phyloP scores from a whole-genome alignment of 2,329 filamentous ascomycete species.

The Setomelanomma holmii region DNA sequence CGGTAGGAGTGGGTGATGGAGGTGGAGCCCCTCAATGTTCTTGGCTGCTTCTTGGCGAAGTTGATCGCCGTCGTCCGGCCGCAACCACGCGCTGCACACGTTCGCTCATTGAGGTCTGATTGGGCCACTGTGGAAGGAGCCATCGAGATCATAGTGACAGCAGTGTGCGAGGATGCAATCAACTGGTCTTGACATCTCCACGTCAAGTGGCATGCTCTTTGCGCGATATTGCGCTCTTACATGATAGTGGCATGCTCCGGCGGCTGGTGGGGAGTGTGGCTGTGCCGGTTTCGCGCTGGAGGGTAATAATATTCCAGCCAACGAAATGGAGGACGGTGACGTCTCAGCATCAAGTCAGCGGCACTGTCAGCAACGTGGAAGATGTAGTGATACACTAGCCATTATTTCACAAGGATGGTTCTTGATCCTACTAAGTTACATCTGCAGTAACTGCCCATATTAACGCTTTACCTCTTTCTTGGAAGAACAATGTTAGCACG shows the following conservation, averaged over 20 bases:
- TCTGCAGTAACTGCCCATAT: too few relatives aligned
- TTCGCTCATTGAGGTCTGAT: background rate
- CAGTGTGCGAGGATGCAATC: too few relatives aligned
- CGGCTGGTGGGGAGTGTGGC: constrained; percentile 26
- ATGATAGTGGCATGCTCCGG: constrained; percentile 3
- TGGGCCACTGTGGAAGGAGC: background rate
- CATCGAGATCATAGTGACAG: too few relatives aligned
- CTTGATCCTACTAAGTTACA: too few relatives aligned
- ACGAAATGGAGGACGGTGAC: background rate
- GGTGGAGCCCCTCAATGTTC: constrained; percentile 22
- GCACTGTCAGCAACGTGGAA: background rate
- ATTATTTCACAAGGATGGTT: too few relatives aligned
- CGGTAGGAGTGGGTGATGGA: constrained; percentile 11
- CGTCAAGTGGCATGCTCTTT: too few relatives aligned
- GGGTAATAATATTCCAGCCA: constrained; percentile 13
- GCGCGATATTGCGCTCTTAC: constrained; percentile 3
- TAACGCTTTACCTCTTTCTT: constrained; percentile 37
- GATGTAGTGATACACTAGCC: background rate
- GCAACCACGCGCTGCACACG: background rate
- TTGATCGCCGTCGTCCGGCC: background rate
- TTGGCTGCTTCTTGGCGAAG: constrained; percentile 27
- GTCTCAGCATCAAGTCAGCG: constrained; percentile 6
- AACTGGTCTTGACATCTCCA: too few relatives aligned
- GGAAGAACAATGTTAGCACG: constrained; percentile 71
- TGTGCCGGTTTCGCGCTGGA: constrained; percentile 17